These are phyloP conservation scores for Neofusicoccum kwambonambiense DNA, from an alignment of 2,329 filamentous ascomycete species.

Conservation along the genomic window DNA sequence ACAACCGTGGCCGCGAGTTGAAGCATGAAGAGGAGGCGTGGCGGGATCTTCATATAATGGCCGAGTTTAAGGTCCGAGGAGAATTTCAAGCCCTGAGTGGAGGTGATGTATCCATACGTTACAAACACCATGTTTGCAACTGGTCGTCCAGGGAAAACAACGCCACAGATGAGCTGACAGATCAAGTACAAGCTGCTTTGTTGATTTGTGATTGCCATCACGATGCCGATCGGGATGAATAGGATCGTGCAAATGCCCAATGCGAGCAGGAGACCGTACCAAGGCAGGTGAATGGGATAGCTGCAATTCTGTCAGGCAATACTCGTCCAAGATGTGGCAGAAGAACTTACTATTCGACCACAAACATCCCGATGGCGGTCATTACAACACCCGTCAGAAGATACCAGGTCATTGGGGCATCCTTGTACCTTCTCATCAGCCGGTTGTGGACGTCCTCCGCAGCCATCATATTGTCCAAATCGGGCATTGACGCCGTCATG, in stretches of 20 bases:
- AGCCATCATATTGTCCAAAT: conserved; percentile 56
- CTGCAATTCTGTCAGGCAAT: conserved; percentile 20
- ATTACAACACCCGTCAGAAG: conserved; percentile 71
- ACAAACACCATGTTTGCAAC: conserved; percentile 94
- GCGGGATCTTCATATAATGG: conserved; percentile 85
- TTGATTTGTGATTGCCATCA: conserved; percentile 91
- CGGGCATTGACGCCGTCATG: conserved; percentile 34
- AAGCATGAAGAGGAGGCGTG: conserved; percentile 73
- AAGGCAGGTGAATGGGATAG: conserved; percentile 73
- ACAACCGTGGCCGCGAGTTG: conserved; percentile 74
- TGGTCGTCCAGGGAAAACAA: conserved; percentile 77
- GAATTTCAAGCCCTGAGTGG: conserved; percentile 86
- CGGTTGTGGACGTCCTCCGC: conserved; percentile 81
- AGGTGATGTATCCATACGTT: conserved; percentile 87
- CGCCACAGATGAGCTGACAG: conserved; percentile 80
- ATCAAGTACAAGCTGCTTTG: conserved; percentile 84
- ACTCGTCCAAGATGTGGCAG: conserved; percentile 22
- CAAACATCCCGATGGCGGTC: conserved; percentile 76
- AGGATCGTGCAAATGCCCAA: conserved; percentile 75
- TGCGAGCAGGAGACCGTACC: conserved; percentile 80
- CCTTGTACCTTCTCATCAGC: conserved; percentile 77
- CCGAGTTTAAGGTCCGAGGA: conserved; percentile 83
- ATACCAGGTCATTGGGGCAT: conserved; percentile 82
- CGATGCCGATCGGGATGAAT: conserved; percentile 87
- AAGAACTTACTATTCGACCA: conserved; percentile 72